A percentile compares a stretch with the other conserved stretches of the same genome.
Conservation (phyloP, 2,329 filamentous ascomycete species). For the Hypoxylon sp. region DNA sequence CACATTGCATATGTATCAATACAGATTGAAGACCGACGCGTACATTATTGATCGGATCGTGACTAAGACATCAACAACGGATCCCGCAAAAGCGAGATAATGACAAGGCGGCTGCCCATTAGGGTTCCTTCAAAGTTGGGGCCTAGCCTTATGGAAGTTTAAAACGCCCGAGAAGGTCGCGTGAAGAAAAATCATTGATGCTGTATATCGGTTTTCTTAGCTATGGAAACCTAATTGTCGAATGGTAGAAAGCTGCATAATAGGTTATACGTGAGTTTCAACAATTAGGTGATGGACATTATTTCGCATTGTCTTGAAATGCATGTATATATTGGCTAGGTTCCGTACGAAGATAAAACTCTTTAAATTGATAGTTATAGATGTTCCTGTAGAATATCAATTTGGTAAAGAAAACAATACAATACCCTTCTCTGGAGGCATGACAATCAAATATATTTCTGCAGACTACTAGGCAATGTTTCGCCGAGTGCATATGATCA, state of each 20-base stretch:
- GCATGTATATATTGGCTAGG: not conserved
- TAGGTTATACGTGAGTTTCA: not conserved
- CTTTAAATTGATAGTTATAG: not conserved
- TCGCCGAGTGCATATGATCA: not conserved
- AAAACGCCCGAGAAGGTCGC: conserved; percentile 9
- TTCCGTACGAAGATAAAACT: not conserved
- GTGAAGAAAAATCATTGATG: not conserved
- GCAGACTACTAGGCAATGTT: not conserved
- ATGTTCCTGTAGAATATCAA: not conserved
- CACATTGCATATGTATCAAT: not conserved
- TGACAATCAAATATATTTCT: not conserved
- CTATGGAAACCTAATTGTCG: conserved; percentile 14
- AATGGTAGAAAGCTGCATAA: not conserved
- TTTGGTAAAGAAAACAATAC: not conserved
- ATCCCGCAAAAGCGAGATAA: not conserved
- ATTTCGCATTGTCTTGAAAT: not conserved
- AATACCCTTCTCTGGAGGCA: not conserved
- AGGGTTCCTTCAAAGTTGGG: conserved; percentile 13
- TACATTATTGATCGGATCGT: conserved; percentile 14
- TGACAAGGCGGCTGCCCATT: not conserved
- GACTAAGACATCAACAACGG: conserved; percentile 6
- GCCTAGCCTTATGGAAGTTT: conserved; percentile 12
- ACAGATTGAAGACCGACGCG: not conserved
- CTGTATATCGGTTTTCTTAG: not conserved
- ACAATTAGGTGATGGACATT: not conserved